Conservation (phyloP, 257 asterid genomes). For the Handroanthus guayacan region DNA sequence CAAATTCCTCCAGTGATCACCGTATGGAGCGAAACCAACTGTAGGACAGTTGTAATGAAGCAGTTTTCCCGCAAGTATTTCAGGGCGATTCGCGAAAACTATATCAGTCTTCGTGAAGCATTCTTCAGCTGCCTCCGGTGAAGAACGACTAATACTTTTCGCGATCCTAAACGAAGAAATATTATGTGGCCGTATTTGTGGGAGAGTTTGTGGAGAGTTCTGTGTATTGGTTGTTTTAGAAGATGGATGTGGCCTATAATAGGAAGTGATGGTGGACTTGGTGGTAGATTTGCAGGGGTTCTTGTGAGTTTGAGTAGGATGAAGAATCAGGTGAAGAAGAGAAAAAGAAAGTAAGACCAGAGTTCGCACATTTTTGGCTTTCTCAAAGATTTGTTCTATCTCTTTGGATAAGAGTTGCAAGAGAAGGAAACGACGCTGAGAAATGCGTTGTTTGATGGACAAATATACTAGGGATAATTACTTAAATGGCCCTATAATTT, state of each 20-base stretch:
- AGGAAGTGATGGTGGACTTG: not conserved
- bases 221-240: not conserved
- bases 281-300: not conserved
- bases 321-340: not conserved
- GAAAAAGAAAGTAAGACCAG: too few species aligned
- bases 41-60: conserved; percentile 30
- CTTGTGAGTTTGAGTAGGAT: not conserved
- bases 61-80: conserved; percentile 24
- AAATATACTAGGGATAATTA: too few species aligned
- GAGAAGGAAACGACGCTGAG: too few species aligned
- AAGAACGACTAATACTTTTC: not conserved
- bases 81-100: conserved; percentile 43
- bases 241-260: conserved; percentile 15
- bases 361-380: too few species aligned
- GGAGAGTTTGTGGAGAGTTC: conserved; percentile 3
- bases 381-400: too few species aligned
- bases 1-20: conserved; percentile 40
- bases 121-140: conserved; percentile 30
- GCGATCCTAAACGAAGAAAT: not conserved
- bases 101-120: conserved; percentile 51
- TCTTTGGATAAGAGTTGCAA: too few species aligned
- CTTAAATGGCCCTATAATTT: too few species aligned
- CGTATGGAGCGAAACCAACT: conserved; percentile 38
- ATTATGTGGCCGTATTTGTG: not conserved
- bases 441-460: too few species aligned